These are phyloP conservation scores for Tolypocladium inflatum DNA, from an alignment of 2,329 filamentous ascomycete species.

Conservation along the genomic window DNA sequence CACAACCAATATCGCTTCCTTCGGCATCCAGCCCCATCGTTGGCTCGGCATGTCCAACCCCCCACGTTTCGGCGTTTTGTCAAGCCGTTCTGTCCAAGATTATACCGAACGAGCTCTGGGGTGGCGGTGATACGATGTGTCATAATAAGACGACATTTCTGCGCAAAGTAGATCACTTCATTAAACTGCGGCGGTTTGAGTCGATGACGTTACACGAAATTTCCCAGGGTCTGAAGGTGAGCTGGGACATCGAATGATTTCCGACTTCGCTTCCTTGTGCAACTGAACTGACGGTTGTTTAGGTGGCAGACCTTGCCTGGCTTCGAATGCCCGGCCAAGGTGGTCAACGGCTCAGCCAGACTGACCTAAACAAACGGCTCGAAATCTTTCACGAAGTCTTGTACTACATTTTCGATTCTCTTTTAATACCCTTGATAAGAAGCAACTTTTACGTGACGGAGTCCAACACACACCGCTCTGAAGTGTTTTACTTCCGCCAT, in stretches of 20 bases:
- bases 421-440: conserved; percentile 77
- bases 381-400: conserved; percentile 79
- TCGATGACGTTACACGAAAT: conserved; percentile 70
- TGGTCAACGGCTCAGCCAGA: conserved; percentile 50
- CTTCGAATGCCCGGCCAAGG: conserved; percentile 45
- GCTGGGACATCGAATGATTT: conserved; percentile 9
- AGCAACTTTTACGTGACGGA: conserved; percentile 94
- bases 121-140: conserved; percentile 37
- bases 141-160: conserved; percentile 56
- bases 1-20: conserved; percentile 2
- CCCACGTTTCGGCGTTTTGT: conserved; percentile 78
- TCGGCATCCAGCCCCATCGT: conserved; percentile 38
- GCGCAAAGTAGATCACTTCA: conserved; percentile 64
- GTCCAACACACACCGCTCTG: conserved; percentile 68
- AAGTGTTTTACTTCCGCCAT: conserved; percentile 88
- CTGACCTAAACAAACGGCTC: conserved; percentile 64
- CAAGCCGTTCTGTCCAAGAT: conserved; percentile 63
- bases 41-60: conserved; percentile 55
- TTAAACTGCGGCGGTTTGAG: conserved; percentile 73
- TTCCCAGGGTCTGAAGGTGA: conserved; percentile 64
- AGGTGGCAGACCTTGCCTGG: conserved; percentile 67
- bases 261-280: background rate
- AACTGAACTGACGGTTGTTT: background rate
- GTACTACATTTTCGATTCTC: conserved; percentile 88
- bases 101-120: conserved; percentile 70